Evolutionary conservation across 805 yeast species (phyloP), one percentile per base, ranked within the genome.

Genomic region (Metschnikowia kofuensis): DNA sequence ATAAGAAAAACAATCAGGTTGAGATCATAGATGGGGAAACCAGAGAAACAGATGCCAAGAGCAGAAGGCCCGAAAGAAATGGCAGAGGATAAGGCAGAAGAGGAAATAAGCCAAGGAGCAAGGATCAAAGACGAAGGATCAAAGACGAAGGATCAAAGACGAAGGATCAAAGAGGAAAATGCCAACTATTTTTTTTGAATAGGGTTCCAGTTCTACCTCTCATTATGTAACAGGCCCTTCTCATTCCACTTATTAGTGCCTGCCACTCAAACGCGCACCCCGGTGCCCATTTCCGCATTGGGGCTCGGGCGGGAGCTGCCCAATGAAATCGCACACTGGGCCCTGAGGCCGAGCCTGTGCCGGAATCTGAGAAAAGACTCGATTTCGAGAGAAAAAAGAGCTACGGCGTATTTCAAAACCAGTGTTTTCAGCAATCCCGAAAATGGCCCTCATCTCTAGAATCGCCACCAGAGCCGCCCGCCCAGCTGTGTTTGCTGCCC

Each of bases 401-500:
- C 35, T 29, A 26, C 36, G 28, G 12, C 21, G 27, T 9, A 16
- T 31, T 41, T 14, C 26, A 28, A 34, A 21, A 10, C 26, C 42
- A 42, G 48, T 42, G 50, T 44, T 50, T 44, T 31, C 46, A 42
- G 43, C 53, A 44, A 27, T 49, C 42, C 21, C 44, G 48, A 62
- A 50, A 44, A 69, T 71, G 74, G 70, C 75, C 59, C 64, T 70
- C 65, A 65, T 73, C 56, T 67, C 67, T 64, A 72, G 72, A 69
- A 64, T 71, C 63, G 75, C 74, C 57, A 62, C 70, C 57, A 72
- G 69, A 66, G 71, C 73, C 53, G 59, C 62, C 47, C 74, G 76
- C 58, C 76, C 76, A 60, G 67, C 70, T 49, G 55, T 60, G 48
- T 56, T 70, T 66, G 74, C 74, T 53, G 57, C 67, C 46, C 75